These are phyloP conservation scores for Debaryomycetaceae sp. DNA, from an alignment of 1,139 yeast genomes.

Conservation along the genomic window DNA sequence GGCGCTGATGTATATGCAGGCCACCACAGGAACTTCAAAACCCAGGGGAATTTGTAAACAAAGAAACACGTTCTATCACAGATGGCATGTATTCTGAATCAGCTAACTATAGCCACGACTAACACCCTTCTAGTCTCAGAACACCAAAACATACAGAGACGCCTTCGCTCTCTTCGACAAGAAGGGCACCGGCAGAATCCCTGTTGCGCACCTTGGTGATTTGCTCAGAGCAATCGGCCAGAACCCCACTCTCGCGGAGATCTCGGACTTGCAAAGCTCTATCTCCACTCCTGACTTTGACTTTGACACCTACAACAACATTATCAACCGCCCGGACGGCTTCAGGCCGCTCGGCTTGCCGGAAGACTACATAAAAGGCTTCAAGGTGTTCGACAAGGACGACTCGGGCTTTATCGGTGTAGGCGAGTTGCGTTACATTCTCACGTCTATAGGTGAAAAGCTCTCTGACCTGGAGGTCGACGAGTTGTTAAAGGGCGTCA, in stretches of 20 bases:
- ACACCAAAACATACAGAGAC: slow-evolving; percentile 77
- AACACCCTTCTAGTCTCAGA: slow-evolving; percentile 27
- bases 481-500: slow-evolving; percentile 90
- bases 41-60: no score
- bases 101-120: no score
- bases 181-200: slow-evolving; percentile 88
- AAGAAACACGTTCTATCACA: neutral
- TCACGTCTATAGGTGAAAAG: slow-evolving; percentile 95
- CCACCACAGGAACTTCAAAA: no score
- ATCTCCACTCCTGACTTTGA: slow-evolving; percentile 42
- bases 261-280: slow-evolving; percentile 55
- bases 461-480: slow-evolving; percentile 85
- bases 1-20: no score
- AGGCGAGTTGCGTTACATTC: slow-evolving; percentile 89
- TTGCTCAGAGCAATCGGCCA: slow-evolving; percentile 94
- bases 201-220: slow-evolving; percentile 85
- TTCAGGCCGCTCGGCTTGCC: slow-evolving; percentile 87
- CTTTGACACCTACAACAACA: slow-evolving; percentile 66
- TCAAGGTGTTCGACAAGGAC: slow-evolving; percentile 96
- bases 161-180: slow-evolving; percentile 96
- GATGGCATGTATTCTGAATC: neutral
- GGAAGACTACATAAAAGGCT: slow-evolving; percentile 93
- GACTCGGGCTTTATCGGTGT: slow-evolving; percentile 93
- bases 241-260: slow-evolving; percentile 91
- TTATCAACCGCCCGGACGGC: slow-evolving; percentile 81